Conservation (phyloP, 768 basidiomycete genomes). For the Phallus indusiatus region DNA sequence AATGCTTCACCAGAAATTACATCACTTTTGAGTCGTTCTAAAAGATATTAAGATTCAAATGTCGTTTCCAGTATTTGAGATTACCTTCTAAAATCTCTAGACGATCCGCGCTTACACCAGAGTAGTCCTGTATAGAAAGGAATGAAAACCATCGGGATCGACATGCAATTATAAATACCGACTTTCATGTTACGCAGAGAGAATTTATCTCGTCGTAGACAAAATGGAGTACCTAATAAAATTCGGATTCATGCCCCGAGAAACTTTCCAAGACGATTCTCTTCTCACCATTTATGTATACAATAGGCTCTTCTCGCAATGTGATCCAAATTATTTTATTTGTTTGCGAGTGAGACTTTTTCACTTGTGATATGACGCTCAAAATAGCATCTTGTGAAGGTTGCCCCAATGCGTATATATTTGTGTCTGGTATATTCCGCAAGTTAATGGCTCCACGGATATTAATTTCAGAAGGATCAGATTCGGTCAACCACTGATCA, state of each 20-base stretch:
- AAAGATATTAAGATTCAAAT: neutral
- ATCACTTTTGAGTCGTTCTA: constrained; percentile 76
- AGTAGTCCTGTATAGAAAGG: constrained; percentile 48
- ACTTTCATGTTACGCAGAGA: constrained; percentile 93
- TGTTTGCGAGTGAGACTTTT: constrained; percentile 46
- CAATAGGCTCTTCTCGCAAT: constrained; percentile 84
- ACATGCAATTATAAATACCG: constrained; percentile 1
- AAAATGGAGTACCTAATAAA: constrained; percentile 3
- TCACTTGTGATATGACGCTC: constrained; percentile 61
- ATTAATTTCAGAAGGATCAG: constrained; percentile 47
- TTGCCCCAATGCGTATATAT: constrained; percentile 89
- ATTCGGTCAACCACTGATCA: constrained; percentile 81
- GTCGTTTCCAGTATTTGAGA: neutral
- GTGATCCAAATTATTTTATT: constrained; percentile 81
- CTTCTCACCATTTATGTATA: constrained; percentile 88
- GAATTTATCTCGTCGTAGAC: constrained; percentile 64
- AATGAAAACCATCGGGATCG: neutral
- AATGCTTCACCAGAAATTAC: constrained; percentile 28
- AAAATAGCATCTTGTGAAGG: constrained; percentile 84
- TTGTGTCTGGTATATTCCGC: constrained; percentile 68
- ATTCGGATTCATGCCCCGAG: neutral
- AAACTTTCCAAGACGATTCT: neutral
- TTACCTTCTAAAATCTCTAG: constrained; percentile 70
- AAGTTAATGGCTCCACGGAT: constrained; percentile 95
- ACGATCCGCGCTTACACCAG: constrained; percentile 86